phyloP scores from a whole-genome alignment of 2,329 filamentous ascomycete genomes.

The Endothia cerciana region DNA sequence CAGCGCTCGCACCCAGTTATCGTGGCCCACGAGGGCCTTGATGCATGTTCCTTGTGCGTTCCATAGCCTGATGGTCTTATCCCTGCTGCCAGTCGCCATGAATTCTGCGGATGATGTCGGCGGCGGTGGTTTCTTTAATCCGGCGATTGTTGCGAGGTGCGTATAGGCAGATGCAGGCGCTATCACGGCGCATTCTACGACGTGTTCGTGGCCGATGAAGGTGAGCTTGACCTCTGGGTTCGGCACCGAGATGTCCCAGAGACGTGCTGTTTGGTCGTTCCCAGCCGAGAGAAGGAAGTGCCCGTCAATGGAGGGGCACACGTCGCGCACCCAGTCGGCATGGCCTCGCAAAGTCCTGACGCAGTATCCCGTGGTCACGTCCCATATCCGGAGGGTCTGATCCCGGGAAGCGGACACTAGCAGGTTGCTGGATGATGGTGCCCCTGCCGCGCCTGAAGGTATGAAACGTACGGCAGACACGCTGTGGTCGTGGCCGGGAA shows the following conservation, averaged over 20 bases:
- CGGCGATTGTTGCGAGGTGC: conserved; percentile 77
- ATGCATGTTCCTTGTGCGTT: conserved; percentile 82
- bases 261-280: conserved; percentile 77
- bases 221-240: conserved; percentile 75
- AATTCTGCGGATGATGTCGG: conserved; percentile 79
- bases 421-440: conserved; percentile 79
- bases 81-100: conserved; percentile 84
- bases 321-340: conserved; percentile 87
- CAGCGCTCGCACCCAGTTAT: conserved; percentile 89
- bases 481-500: conserved; percentile 90
- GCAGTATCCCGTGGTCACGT: conserved; percentile 90
- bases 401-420: conserved; percentile 87
- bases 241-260: conserved; percentile 81
- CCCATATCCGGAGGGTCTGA: conserved; percentile 85
- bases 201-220: conserved; percentile 84
- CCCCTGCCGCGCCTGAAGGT: conserved; percentile 77
- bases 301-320: conserved; percentile 81
- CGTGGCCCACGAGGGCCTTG: conserved; percentile 83
- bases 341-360: conserved; percentile 89
- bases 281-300: conserved; percentile 81
- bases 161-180: conserved; percentile 79
- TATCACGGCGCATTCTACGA: conserved; percentile 83
- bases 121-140: conserved; percentile 80
- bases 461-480: conserved; percentile 89
- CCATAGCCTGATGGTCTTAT: conserved; percentile 91